These are phyloP conservation scores for Saccharomyces hybrid DNA, from an alignment of 1,139 yeast species.

Conservation along the genomic window DNA sequence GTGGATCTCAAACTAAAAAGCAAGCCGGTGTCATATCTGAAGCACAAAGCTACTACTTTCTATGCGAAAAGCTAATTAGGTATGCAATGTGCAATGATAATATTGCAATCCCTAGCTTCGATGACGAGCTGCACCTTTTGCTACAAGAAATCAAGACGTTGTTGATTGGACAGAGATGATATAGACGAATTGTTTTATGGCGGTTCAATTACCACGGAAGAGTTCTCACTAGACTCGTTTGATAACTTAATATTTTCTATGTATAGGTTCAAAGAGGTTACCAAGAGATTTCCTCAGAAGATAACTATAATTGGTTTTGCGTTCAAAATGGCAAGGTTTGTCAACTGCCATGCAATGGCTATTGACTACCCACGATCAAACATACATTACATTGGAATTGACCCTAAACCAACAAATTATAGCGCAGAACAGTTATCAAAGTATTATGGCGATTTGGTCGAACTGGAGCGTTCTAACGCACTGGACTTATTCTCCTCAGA, in stretches of 20 bases:
- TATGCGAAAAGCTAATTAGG: slow-evolving; percentile 20
- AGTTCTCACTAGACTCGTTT: slow-evolving; percentile 72
- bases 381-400: slow-evolving; percentile 47
- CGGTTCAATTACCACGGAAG: slow-evolving; percentile 39
- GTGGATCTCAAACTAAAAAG: slow-evolving; percentile 68
- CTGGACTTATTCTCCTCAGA: slow-evolving; percentile 48
- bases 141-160: slow-evolving; percentile 2
- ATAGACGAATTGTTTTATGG: slow-evolving; percentile 12
- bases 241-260: slow-evolving; percentile 66
- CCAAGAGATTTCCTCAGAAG: slow-evolving; percentile 41
- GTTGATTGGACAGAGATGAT: slow-evolving; percentile 6
- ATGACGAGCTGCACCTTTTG: slow-evolving; percentile 9
- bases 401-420: slow-evolving; percentile 43
- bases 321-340: slow-evolving; percentile 57
- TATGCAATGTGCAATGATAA: slow-evolving; percentile 4
- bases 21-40: slow-evolving; percentile 51
- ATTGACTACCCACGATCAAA: slow-evolving; percentile 19
- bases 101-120: slow-evolving; percentile 8
- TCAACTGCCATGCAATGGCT: slow-evolving; percentile 43
- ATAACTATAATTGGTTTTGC: slow-evolving; percentile 65
- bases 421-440: slow-evolving; percentile 18
- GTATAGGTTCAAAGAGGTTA: slow-evolving; percentile 46
- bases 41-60: slow-evolving; percentile 45
- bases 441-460: slow-evolving; percentile 36
- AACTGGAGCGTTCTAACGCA: slow-evolving; percentile 49